Evolutionary conservation across 2,329 filamentous ascomycete species (phyloP).

Genomic region (Cyanodermella asteris): DNA sequence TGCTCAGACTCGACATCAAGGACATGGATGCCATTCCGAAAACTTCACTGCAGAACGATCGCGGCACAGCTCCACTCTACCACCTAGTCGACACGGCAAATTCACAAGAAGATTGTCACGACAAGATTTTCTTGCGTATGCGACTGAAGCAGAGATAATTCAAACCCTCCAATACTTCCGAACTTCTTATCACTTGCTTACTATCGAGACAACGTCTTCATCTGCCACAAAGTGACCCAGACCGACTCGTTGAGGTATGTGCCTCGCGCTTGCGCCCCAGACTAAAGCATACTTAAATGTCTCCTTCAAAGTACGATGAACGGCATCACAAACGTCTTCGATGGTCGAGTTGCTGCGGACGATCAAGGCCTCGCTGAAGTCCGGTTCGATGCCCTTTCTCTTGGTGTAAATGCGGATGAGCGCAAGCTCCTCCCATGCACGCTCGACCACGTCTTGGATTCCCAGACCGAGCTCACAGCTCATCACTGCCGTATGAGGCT

Average conservation of each 20-base stretch:
- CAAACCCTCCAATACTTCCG: too few species aligned
- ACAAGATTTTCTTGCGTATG: too few species aligned
- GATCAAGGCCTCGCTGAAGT: slow-evolving; percentile 81
- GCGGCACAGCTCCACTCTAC: too few species aligned
- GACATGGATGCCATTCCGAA: too few species aligned
- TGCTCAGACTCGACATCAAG: too few species aligned
- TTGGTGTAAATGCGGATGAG: slow-evolving; percentile 93
- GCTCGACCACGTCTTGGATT: slow-evolving; percentile 77
- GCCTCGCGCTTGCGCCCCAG: slow-evolving; percentile 89
- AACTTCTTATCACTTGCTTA: slow-evolving; percentile 26
- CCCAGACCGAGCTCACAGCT: slow-evolving; percentile 89
- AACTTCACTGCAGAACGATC: too few species aligned
- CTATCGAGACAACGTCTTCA: slow-evolving; percentile 47
- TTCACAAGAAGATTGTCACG: too few species aligned
- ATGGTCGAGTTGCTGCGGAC: slow-evolving; percentile 73
- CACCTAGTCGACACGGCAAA: too few species aligned
- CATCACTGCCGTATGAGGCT: slow-evolving; percentile 92
- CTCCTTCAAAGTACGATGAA: slow-evolving; percentile 87
- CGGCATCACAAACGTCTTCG: slow-evolving; percentile 90
- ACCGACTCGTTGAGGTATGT: slow-evolving; percentile 82
- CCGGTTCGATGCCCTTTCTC: slow-evolving; percentile 73
- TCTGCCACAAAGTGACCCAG: slow-evolving; percentile 55
- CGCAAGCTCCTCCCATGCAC: slow-evolving; percentile 81
- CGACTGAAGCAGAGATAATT: too few species aligned
- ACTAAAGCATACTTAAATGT: slow-evolving; percentile 98